These are phyloP conservation scores for Dichotomocladium elegans DNA, from an alignment of 371 early-diverging fungal species.

Conservation along the genomic window DNA sequence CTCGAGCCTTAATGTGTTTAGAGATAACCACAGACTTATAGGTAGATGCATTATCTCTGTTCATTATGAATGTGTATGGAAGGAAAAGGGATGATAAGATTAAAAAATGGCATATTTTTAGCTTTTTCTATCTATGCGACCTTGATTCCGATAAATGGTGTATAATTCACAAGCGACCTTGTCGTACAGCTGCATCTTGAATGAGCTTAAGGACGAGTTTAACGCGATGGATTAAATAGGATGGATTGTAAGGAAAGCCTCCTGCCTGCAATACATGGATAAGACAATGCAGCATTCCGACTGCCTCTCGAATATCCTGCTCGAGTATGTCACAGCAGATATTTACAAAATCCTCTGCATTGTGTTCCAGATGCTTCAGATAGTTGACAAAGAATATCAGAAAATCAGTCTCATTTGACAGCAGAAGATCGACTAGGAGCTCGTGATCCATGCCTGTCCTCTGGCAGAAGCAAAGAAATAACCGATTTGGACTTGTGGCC, in stretches of 20 bases:
- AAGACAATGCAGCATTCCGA: conserved; percentile 1
- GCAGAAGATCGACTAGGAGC: conserved; percentile 14
- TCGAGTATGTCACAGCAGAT: not conserved
- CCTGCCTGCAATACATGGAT: conserved; percentile 1
- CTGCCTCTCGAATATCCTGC: not conserved
- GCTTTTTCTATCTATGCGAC: too few species aligned
- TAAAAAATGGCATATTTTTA: too few species aligned
- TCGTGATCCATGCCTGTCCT: conserved; percentile 13
- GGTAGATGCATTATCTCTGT: too few species aligned
- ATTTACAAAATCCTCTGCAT: conserved; percentile 1
- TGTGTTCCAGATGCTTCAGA: conserved; percentile 8
- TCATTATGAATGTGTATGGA: too few species aligned
- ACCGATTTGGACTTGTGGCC: conserved; percentile 6
- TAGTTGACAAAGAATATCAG: conserved; percentile 9
- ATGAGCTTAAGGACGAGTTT: not conserved
- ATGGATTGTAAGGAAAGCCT: conserved; percentile 18
- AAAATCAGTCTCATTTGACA: conserved; percentile 17
- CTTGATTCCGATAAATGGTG: too few species aligned
- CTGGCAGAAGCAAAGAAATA: conserved; percentile 14
- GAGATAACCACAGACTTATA: too few species aligned
- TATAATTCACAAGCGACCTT: too few species aligned
- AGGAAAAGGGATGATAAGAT: too few species aligned
- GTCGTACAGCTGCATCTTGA: too few species aligned
- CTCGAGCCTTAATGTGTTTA: too few species aligned
- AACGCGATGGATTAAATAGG: conserved; percentile 9